Conservation (phyloP, 495 filamentous ascomycete genomes). For the Xylaria longipes region DNA sequence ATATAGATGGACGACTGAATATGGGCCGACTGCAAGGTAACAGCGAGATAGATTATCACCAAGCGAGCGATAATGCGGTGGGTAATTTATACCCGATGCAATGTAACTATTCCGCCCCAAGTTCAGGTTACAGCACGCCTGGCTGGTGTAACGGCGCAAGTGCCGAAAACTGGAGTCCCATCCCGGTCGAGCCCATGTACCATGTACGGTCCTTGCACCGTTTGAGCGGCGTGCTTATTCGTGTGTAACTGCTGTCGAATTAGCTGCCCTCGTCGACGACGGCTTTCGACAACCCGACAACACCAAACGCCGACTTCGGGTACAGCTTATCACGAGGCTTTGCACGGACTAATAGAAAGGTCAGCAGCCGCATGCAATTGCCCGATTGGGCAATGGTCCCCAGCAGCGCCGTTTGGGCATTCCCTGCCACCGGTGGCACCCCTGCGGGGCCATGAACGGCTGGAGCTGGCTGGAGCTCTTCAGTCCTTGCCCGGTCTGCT, state of each 20-base stretch:
- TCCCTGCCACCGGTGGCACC: neutral
- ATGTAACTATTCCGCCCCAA: conserved; percentile 16
- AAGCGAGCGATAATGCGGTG: neutral
- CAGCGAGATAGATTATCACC: neutral
- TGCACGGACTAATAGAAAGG: conserved; percentile 22
- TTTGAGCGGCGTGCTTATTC: neutral
- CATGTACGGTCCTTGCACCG: neutral
- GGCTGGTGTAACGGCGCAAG: conserved; percentile 18
- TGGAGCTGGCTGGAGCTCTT: conserved; percentile 5
- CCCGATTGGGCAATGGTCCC: conserved; percentile 15
- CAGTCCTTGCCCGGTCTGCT: neutral
- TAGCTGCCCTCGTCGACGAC: conserved; percentile 2
- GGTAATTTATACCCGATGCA: conserved; percentile 13
- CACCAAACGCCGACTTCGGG: conserved; percentile 23
- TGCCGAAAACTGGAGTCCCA: neutral
- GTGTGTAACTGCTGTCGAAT: neutral
- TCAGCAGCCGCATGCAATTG: conserved; percentile 22
- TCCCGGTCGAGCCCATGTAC: neutral
- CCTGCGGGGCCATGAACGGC: conserved; percentile 12
- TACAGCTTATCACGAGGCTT: conserved; percentile 10
- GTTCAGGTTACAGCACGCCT: neutral
- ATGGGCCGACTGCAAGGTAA: neutral
- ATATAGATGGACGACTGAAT: neutral
- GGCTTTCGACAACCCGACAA: neutral
- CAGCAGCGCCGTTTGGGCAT: neutral